Conservation (phyloP, 331 rosid species). For the Rhamnella rubrinervis region DNA sequence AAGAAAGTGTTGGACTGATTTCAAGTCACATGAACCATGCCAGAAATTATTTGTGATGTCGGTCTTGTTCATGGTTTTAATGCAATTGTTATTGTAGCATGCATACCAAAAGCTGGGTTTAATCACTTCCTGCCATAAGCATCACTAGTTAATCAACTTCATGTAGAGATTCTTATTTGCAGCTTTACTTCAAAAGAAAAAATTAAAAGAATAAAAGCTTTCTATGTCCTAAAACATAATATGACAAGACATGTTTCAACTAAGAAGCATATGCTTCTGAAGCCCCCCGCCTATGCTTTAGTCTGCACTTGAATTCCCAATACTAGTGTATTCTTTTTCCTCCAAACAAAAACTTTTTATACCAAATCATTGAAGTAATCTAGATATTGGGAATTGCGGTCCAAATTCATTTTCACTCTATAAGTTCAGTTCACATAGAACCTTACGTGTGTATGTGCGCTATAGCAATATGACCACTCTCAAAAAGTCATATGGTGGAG, state of each 20-base stretch:
- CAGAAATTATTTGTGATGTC: not conserved
- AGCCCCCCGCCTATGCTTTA: not conserved
- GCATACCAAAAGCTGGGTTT: not conserved
- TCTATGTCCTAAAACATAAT: too few species aligned
- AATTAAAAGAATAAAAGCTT: too few species aligned
- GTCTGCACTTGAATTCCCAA: not conserved
- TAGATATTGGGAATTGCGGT: not conserved
- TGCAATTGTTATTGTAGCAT: not conserved
- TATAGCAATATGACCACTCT: too few species aligned
- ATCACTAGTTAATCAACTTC: not conserved
- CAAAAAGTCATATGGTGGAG: not conserved
- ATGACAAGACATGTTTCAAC: too few species aligned
- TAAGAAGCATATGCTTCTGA: too few species aligned
- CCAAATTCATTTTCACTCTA: not conserved
- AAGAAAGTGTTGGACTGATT: not conserved
- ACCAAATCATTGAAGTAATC: conserved; percentile 2
- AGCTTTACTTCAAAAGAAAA: too few species aligned
- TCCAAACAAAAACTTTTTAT: not conserved
- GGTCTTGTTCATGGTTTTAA: too few species aligned
- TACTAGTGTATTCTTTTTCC: not conserved
- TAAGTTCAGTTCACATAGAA: too few species aligned
- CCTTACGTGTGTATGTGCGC: too few species aligned
- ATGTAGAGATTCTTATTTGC: too few species aligned
- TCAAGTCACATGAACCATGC: not conserved
- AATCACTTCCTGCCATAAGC: not conserved